Percentiles rank a stretch among this genome's conserved stretches.
These are phyloP conservation scores for Argentina anserina DNA, from an alignment of 306 rosid species.

Conservation along the genomic window DNA sequence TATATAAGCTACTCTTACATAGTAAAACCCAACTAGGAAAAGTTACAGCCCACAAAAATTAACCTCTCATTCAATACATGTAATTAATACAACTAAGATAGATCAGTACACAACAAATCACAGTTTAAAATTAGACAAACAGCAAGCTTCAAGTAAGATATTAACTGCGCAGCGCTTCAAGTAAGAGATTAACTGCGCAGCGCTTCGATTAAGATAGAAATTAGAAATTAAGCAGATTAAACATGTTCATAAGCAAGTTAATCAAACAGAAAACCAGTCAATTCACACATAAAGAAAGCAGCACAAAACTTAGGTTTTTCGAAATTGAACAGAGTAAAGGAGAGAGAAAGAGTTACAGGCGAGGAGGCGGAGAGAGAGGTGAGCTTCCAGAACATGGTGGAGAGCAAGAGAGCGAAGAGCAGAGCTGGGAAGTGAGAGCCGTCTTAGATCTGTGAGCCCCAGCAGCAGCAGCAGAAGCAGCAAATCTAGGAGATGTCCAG, in stretches of 20 bases:
- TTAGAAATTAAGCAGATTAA: neutral
- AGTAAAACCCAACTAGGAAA: neutral
- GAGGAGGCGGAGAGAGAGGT: slow-evolving; percentile 87
- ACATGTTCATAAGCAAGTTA: neutral
- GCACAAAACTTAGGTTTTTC: neutral
- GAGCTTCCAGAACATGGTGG: slow-evolving; percentile 98
- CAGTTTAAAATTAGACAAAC: neutral
- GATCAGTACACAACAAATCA: slow-evolving; percentile 22
- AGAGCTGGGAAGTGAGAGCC: slow-evolving; percentile 34
- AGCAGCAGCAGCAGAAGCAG: slow-evolving; percentile 16
- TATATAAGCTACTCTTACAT: neutral
- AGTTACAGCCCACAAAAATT: slow-evolving; percentile 5
- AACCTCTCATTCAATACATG: neutral
- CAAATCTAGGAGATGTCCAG: slow-evolving; percentile 31
- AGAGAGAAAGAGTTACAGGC: slow-evolving; percentile 63
- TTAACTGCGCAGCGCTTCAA: no score
- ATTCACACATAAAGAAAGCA: neutral
- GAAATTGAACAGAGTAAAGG: neutral
- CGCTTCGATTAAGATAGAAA: slow-evolving; percentile 12
- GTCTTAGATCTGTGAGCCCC: slow-evolving; percentile 57
- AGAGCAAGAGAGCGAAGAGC: slow-evolving; percentile 16
- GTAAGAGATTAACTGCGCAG: neutral
- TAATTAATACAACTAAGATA: slow-evolving; percentile 17
- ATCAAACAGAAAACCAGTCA: slow-evolving; percentile 13
- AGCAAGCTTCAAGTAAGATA: neutral